These are phyloP conservation scores for Lasiodiplodia sp. DNA, from an alignment of 2,329 filamentous ascomycete species.

Conservation along the genomic window DNA sequence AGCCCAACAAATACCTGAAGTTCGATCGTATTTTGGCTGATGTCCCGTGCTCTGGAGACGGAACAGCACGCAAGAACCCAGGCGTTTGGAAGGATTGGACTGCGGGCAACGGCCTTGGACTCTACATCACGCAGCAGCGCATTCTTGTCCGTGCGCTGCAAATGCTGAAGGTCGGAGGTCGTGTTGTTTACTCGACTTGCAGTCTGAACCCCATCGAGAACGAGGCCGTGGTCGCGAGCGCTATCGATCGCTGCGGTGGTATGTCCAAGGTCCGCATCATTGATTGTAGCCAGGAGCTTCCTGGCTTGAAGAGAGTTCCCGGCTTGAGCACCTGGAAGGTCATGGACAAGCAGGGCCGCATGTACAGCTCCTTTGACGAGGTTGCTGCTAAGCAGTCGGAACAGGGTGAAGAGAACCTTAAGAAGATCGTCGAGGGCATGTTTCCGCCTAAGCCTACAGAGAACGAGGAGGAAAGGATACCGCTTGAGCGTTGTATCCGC, in stretches of 20 bases:
- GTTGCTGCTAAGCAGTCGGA: constrained; percentile 74
- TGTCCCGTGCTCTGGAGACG: constrained; percentile 95
- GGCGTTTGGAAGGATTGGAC: constrained; percentile 96
- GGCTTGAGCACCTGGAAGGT: constrained; percentile 87
- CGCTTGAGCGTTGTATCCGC: constrained; percentile 88
- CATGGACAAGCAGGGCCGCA: constrained; percentile 82
- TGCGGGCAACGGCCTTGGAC: constrained; percentile 83
- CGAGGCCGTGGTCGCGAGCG: constrained; percentile 86
- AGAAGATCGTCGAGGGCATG: constrained; percentile 79
- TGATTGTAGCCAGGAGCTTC: constrained; percentile 80
- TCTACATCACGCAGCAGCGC: constrained; percentile 85
- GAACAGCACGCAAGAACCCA: constrained; percentile 90
- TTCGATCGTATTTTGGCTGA: constrained; percentile 97
- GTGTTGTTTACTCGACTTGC: constrained; percentile 97
- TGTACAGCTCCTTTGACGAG: constrained; percentile 84
- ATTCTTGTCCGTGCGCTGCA: constrained; percentile 92
- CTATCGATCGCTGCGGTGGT: constrained; percentile 90
- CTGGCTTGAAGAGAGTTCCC: constrained; percentile 75
- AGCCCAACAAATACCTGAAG: constrained; percentile 79
- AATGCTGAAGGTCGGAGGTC: constrained; percentile 93
- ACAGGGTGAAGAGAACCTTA: constrained; percentile 57
- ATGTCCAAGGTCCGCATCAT: constrained; percentile 80
- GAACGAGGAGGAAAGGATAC: constrained; percentile 66
- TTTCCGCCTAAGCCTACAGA: constrained; percentile 71
- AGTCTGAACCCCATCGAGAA: constrained; percentile 99